These are phyloP conservation scores for Hortiboletus campestris DNA, from an alignment of 768 basidiomycete genomes.

Conservation along the genomic window DNA sequence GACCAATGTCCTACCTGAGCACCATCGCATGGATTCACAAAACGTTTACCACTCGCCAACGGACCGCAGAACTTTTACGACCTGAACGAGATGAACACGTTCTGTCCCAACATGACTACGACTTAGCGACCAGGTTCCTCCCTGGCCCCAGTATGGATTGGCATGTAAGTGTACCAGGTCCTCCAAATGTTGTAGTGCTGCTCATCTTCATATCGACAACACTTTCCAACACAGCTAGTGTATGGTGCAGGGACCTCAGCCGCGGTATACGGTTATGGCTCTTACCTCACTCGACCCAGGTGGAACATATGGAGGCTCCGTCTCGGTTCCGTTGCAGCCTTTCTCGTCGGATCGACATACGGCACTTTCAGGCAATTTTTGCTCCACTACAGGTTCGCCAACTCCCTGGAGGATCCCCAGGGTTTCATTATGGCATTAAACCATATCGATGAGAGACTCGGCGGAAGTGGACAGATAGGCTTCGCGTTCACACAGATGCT, in stretches of 20 bases:
- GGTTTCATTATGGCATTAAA: conserved; percentile 31
- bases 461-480: conserved; percentile 30
- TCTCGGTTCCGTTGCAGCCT: conserved; percentile 24
- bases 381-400: conserved; percentile 30
- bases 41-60: conserved; percentile 45
- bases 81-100: conserved; percentile 31
- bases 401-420: conserved; percentile 30
- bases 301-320: conserved; percentile 27
- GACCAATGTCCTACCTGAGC: conserved; percentile 27
- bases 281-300: conserved; percentile 26
- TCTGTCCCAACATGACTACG: conserved; percentile 48
- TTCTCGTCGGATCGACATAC: conserved; percentile 30
- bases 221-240: conserved; percentile 10
- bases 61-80: conserved; percentile 29
- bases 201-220: conserved; percentile 2
- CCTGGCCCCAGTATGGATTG: conserved; percentile 46
- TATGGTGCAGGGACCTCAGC: conserved; percentile 26
- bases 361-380: conserved; percentile 32
- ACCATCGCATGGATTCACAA: conserved; percentile 38
- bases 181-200: neutral
- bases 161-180: conserved; percentile 36
- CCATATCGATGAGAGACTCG: conserved; percentile 31
- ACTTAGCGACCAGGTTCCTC: conserved; percentile 52
- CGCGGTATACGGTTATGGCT: conserved; percentile 26
- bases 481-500: conserved; percentile 26